These are phyloP conservation scores for Geosiphon pyriformis DNA, from an alignment of 192 early-diverging fungal genomes.

Conservation along the genomic window DNA sequence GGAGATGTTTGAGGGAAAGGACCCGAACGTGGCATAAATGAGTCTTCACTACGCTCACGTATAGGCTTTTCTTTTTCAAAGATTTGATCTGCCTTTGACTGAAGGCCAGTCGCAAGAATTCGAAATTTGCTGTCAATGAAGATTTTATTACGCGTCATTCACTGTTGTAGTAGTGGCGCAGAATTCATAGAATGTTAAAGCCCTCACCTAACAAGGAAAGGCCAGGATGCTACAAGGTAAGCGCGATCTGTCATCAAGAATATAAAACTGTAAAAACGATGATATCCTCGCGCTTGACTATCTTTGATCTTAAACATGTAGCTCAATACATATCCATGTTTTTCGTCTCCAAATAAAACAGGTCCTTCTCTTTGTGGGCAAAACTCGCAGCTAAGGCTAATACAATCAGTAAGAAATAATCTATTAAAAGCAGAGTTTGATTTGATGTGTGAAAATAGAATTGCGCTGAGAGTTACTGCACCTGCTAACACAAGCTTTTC, in stretches of 20 bases:
- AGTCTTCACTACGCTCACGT: slow-evolving; percentile 24
- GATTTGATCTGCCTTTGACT: slow-evolving; percentile 37
- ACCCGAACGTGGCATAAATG: slow-evolving; percentile 25
- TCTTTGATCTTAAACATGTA: slow-evolving; percentile 68
- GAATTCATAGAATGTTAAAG: neutral
- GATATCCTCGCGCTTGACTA: slow-evolving; percentile 57
- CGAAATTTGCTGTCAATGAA: slow-evolving; percentile 45
- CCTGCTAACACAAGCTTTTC: slow-evolving; percentile 42
- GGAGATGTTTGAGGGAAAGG: slow-evolving; percentile 35
- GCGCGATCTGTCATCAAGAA: slow-evolving; percentile 61
- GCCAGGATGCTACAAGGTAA: slow-evolving; percentile 62
- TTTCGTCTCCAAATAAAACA: slow-evolving; percentile 64
- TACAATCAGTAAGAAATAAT: neutral
- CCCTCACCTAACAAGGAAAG: slow-evolving; percentile 55
- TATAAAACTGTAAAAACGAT: slow-evolving; percentile 55
- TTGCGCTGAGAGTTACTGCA: too few relatives aligned
- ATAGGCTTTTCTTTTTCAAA: slow-evolving; percentile 40
- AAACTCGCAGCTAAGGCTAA: slow-evolving; percentile 57
- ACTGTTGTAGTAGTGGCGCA: neutral
- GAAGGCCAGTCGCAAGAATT: slow-evolving; percentile 44
- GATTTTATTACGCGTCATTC: neutral
- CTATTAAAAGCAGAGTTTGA: neutral
- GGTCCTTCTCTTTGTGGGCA: slow-evolving; percentile 61
- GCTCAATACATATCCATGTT: slow-evolving; percentile 61
- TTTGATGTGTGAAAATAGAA: too few relatives aligned